Base-by-base conservation (phyloP, 768 basidiomycete species). In the Tylopilus intermedius region DNA sequence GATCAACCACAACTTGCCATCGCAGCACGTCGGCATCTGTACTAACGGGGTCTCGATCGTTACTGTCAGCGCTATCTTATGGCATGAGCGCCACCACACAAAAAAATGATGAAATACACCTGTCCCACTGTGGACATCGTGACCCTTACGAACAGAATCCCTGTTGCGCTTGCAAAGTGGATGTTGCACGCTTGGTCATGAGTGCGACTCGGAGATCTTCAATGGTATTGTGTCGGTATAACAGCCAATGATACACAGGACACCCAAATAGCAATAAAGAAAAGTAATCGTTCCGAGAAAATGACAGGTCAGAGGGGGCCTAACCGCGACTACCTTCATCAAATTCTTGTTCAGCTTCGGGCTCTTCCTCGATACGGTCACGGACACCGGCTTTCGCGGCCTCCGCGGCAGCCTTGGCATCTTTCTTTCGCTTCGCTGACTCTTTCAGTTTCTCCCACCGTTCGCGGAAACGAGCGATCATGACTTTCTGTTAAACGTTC, bases 371-470 rank as follows among this genome's bases (percentile, higher is more conserved):
- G 50, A 92, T 93, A 46, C 79, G 77, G 52, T 89, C 86, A 55
- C 80, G 76, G 39, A 84, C 75, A 29, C 72, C 68, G 22, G 73
- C 59, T 37, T 71, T 69, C 60, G 75, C 62, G 15, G 71, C 73
- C 21, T 76, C 78, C 15, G 77, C 76, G 8, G 78, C 79, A 13
- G 72, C 76, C 60, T 78, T 80, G 47, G 83, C 84, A 62, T 88
- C 86, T 66, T 90, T 88, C 72, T 92, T 91, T 55, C 86, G 82
- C 68, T 84, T 90, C 8, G 89, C 86, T 26, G 86, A 87, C 62
- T 93, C 91, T 66, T 93, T 93, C 51, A 93, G 73, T 67, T 90
- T 91, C 65, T 89, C 88, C 90, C 90, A 93, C 38, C 88, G 78
- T 70, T 92, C 90, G 26, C 86, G 81, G 70, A 88, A 92, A 61